A percentile compares a stretch with the other conserved stretches of the same genome.
These are phyloP conservation scores for Russula olivacea DNA, from an alignment of 768 basidiomycete genomes.

Conservation along the genomic window DNA sequence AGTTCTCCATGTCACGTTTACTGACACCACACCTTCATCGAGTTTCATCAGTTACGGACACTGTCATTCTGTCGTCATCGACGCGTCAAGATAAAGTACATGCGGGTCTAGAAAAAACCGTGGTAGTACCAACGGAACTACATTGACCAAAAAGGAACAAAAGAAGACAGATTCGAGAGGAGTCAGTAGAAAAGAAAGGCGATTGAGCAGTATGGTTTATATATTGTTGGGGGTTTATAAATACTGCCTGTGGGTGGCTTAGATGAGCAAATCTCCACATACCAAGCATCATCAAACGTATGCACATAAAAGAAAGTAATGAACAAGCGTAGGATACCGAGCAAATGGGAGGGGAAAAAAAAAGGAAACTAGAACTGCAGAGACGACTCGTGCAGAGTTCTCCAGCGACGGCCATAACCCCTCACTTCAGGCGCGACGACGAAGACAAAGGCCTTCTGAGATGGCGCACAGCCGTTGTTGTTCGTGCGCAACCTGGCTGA, in stretches of 20 bases:
- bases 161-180: background rate
- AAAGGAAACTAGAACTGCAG: slow-evolving; percentile 6
- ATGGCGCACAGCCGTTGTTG: background rate
- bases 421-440: background rate
- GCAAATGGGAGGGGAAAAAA: background rate
- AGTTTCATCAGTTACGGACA: background rate
- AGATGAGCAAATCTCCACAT: slow-evolving; percentile 19
- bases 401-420: slow-evolving; percentile 5
- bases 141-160: background rate
- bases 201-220: slow-evolving; percentile 2
- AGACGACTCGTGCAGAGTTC: slow-evolving; percentile 6
- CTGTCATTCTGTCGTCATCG: background rate
- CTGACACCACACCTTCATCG: background rate
- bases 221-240: slow-evolving; percentile 14
- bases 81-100: slow-evolving; percentile 19
- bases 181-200: background rate
- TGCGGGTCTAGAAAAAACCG: background rate
- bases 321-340: background rate
- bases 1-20: background rate
- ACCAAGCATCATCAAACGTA: background rate
- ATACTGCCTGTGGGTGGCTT: slow-evolving; percentile 14
- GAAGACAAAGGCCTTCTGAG: background rate
- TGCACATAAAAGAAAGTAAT: slow-evolving; percentile 5
- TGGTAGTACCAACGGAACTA: background rate
- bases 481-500: slow-evolving; percentile 19